phyloP scores from a whole-genome alignment of 164 flowering plant species.

The Stephania yunnanensis region DNA sequence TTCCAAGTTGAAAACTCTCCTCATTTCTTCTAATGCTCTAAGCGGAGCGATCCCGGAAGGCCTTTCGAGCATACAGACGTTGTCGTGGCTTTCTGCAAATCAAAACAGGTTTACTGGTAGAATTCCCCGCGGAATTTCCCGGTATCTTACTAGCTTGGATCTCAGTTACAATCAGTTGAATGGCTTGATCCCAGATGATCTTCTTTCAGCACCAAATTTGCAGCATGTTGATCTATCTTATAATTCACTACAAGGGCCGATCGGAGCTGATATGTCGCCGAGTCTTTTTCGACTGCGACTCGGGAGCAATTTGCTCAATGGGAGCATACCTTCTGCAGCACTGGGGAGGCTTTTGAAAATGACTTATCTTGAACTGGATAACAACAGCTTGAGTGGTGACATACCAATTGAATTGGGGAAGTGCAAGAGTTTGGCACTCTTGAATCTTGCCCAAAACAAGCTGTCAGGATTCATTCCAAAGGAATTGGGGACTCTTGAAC shows the following conservation, averaged over 20 bases:
- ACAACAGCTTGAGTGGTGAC: conserved; percentile 39
- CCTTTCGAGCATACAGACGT: conserved; percentile 30
- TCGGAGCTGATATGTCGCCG: conserved; percentile 37
- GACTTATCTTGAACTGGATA: conserved; percentile 56
- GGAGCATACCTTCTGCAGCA: conserved; percentile 27
- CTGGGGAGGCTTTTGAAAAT: conserved; percentile 25
- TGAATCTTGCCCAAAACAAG: conserved; percentile 49
- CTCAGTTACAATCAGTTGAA: conserved; percentile 49
- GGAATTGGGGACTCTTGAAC: conserved; percentile 35
- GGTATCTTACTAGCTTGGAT: conserved; percentile 31
- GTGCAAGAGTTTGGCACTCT: conserved; percentile 38
- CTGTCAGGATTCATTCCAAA: conserved; percentile 41
- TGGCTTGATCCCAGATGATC: conserved; percentile 47
- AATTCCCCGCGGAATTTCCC: conserved; percentile 43
- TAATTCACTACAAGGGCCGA: conserved; percentile 40
- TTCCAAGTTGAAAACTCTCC: conserved; percentile 33
- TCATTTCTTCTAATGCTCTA: conserved; percentile 44
- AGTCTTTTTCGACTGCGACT: conserved; percentile 51
- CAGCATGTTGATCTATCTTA: conserved; percentile 43
- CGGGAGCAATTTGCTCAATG: conserved; percentile 45
- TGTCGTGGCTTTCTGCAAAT: conserved; percentile 57
- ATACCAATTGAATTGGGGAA: conserved; percentile 44
- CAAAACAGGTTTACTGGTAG: conserved; percentile 40
- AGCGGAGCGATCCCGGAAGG: conserved; percentile 41
- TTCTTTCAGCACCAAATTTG: conserved; percentile 35